Evolutionary conservation across 2,329 filamentous ascomycete genomes (phyloP), one percentile per base, ranked within the genome.

Genomic region (Fusarium marasasianum): DNA sequence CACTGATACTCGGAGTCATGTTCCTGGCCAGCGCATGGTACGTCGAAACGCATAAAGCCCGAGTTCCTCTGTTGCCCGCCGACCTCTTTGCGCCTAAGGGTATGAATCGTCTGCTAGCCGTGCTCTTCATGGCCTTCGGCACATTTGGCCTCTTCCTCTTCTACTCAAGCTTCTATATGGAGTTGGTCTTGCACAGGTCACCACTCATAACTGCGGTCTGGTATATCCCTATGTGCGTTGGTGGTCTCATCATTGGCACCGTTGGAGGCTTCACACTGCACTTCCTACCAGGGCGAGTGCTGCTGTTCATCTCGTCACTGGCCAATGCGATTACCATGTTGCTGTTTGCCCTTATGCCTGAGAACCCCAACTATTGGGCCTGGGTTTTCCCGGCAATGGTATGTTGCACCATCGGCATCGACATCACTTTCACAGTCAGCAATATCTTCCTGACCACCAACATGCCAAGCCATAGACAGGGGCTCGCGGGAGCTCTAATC

Each of bases 401-500:
- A 12, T 88, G 87, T 65, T 87, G 86, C 20, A 92, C 91, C 0
- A 81, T 92, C 29, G 90, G 89, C 8, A 90, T 93, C 62, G 91
- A 93, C 74, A 86, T 93, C 50, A 88, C 88, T 12, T 92, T 89
- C 81, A 92, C 89, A 65, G 85, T 93, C 6, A 87, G 90, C 38
- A 92, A 91, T 71, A 87, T 93, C 59, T 93, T 92, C 79, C 88
- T 92, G 60, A 92, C 91, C 1, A 92, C 90, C 0, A 88, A 85
- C 22, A 79, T 93, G 57, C 89, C 90, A 0, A 84, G 84, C 13
- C 82, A 85, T 17, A 84, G 87, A 69, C 91, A 93, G 76, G 91
- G 91, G 0, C 81, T 93, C 5, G 91, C 91, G 0, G 91, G 91
- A 5, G 90, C 89, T 1, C 78, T 93, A 50, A 88, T 91, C 73